Evolutionary conservation across 2,329 filamentous ascomycete genomes (phyloP).

Genomic region (Neonectria punicea): DNA sequence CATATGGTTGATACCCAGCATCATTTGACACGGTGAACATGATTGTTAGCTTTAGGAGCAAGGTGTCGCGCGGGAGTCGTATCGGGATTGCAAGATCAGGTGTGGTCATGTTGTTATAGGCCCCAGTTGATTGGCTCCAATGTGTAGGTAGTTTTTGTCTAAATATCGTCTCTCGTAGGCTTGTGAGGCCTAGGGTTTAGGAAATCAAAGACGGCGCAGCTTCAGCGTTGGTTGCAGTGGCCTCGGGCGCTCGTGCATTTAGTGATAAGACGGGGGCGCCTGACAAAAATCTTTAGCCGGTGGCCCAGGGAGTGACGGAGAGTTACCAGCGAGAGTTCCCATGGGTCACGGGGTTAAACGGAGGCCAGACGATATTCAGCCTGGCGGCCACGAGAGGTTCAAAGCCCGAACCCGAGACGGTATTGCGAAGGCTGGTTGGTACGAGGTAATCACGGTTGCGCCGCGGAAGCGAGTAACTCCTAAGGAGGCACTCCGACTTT

Average conservation of each 20-base stretch:
- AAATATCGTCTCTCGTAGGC: conserved; percentile 31
- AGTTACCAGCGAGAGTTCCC: conserved; percentile 15
- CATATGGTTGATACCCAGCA: conserved; percentile 49
- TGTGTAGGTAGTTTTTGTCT: conserved; percentile 36
- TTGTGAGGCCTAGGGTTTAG: conserved; percentile 28
- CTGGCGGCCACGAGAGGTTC: not conserved
- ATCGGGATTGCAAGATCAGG: conserved; percentile 28
- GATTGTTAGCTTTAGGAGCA: conserved; percentile 43
- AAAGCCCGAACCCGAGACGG: not conserved
- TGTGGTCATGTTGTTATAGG: conserved; percentile 33
- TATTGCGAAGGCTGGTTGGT: not conserved
- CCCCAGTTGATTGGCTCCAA: conserved; percentile 25
- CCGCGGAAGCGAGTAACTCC: not conserved
- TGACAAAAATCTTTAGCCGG: conserved; percentile 21
- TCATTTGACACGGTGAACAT: conserved; percentile 42
- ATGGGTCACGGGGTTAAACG: not conserved
- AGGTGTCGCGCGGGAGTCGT: conserved; percentile 41
- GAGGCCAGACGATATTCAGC: conserved; percentile 1
- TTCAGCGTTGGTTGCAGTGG: conserved; percentile 5
- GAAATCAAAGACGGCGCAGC: conserved; percentile 21
- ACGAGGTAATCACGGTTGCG: conserved; percentile 1
- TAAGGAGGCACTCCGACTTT: not conserved
- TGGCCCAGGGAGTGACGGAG: conserved; percentile 5
- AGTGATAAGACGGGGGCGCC: conserved; percentile 6
- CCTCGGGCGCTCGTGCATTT: conserved; percentile 1